phyloP scores from a whole-genome alignment of 164 flowering plant species.

The Vitis rupestris region DNA sequence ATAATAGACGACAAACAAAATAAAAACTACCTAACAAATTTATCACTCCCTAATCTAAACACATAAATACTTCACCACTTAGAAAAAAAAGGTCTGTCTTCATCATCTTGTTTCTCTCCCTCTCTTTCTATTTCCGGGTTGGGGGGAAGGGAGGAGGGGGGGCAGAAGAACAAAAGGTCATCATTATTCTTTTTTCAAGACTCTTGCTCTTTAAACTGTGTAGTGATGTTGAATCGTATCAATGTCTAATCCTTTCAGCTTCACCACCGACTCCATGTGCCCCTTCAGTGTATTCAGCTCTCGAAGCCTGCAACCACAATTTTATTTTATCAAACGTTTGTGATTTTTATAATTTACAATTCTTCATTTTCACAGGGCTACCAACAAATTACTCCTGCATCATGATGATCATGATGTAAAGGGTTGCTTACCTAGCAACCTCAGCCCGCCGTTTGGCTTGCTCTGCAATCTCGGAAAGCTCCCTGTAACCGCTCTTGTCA shows the following conservation, averaged over 20 bases:
- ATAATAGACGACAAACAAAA: too few species aligned
- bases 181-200: too few species aligned
- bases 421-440: slow-evolving; percentile 40
- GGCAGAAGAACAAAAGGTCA: too few species aligned
- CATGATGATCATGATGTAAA: too few species aligned
- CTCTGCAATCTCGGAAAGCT: slow-evolving; percentile 59
- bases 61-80: too few species aligned
- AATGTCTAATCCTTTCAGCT: slow-evolving; percentile 42
- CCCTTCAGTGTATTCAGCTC: slow-evolving; percentile 44
- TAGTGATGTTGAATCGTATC: slow-evolving; percentile 42
- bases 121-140: too few species aligned
- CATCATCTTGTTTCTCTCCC: not conserved
- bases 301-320: slow-evolving; percentile 29
- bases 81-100: not conserved
- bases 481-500: slow-evolving; percentile 51
- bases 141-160: not conserved
- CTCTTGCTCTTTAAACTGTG: slow-evolving; percentile 23
- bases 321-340: not conserved
- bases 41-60: too few species aligned
- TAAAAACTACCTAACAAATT: too few species aligned
- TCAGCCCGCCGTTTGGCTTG: slow-evolving; percentile 56
- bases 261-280: slow-evolving; percentile 42
- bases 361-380: too few species aligned
- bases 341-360: too few species aligned
- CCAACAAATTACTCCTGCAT: too few species aligned